Evolutionary conservation across 2,329 filamentous ascomycete species (phyloP).

Genomic region (Neospermospora avenae): DNA sequence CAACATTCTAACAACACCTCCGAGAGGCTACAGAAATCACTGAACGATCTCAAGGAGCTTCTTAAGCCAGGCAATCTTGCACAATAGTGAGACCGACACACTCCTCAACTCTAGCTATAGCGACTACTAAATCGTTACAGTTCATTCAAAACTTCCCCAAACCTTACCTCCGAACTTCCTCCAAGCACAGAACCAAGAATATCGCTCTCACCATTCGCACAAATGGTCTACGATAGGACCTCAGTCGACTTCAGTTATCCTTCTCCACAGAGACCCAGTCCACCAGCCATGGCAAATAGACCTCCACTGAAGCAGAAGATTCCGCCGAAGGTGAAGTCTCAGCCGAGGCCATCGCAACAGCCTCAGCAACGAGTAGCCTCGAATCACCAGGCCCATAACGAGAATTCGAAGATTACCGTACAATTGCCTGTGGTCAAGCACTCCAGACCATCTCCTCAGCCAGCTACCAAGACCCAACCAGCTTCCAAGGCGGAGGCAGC

Average conservation of each 20-base stretch:
- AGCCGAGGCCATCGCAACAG: slow-evolving; percentile 14
- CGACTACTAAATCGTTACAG: slow-evolving; percentile 37
- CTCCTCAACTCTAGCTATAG: not conserved
- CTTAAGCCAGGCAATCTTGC: slow-evolving; percentile 69
- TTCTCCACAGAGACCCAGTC: slow-evolving; percentile 22
- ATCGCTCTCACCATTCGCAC: slow-evolving; percentile 33
- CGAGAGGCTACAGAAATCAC: slow-evolving; percentile 64
- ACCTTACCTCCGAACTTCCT: slow-evolving; percentile 12
- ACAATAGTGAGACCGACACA: slow-evolving; percentile 42
- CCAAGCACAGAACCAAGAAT: slow-evolving; percentile 18
- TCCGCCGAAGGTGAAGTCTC: slow-evolving; percentile 18
- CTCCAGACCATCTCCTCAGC: not conserved
- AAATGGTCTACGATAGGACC: slow-evolving; percentile 34
- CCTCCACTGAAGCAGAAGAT: not conserved
- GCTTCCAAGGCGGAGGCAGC: too few relatives aligned
- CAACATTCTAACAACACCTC: slow-evolving; percentile 55
- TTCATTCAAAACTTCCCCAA: slow-evolving; percentile 54
- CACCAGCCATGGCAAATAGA: slow-evolving; percentile 1
- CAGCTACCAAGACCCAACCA: not conserved
- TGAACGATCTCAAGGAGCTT: slow-evolving; percentile 72
- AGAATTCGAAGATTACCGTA: slow-evolving; percentile 20
- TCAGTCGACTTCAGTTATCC: slow-evolving; percentile 29
- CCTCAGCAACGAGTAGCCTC: not conserved
- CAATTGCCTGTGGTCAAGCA: slow-evolving; percentile 7
- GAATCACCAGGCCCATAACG: slow-evolving; percentile 13